Conservation (phyloP, 2,329 filamentous ascomycete species). For the Phyllosticta capitalensis region DNA sequence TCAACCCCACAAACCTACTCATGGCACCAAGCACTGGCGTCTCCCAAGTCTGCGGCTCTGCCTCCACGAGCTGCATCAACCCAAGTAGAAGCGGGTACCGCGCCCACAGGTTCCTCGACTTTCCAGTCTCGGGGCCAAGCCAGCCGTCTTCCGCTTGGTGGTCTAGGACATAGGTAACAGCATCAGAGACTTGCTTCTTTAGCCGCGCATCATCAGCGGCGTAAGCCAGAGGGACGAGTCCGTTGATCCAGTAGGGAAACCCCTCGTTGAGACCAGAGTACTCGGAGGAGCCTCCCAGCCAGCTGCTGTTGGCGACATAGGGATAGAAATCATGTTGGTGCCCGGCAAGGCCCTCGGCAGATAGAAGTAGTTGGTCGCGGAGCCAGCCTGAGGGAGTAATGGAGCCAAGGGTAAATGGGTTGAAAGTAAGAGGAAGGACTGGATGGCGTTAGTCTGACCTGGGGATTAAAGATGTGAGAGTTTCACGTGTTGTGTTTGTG, state of each 20-base stretch:
- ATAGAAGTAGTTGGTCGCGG: slow-evolving; percentile 39
- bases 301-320: slow-evolving; percentile 43
- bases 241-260: slow-evolving; percentile 51
- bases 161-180: slow-evolving; percentile 39
- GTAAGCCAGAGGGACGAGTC: slow-evolving; percentile 48
- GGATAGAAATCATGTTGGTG: slow-evolving; percentile 47
- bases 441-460: neutral
- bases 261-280: slow-evolving; percentile 47
- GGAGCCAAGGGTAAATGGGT: slow-evolving; percentile 39
- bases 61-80: slow-evolving; percentile 42
- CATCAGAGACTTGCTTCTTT: slow-evolving; percentile 39
- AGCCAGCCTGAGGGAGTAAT: slow-evolving; percentile 46
- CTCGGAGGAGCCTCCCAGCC: slow-evolving; percentile 43
- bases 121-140: slow-evolving; percentile 44
- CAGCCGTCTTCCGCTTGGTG: slow-evolving; percentile 47
- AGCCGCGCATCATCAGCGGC: slow-evolving; percentile 39
- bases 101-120: slow-evolving; percentile 43
- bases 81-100: slow-evolving; percentile 43
- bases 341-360: slow-evolving; percentile 44
- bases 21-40: slow-evolving; percentile 40
- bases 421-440: slow-evolving; percentile 27
- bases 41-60: slow-evolving; percentile 33
- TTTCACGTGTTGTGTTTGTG: neutral
- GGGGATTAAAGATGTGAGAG: neutral
- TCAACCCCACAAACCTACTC: slow-evolving; percentile 41